Evolutionary conservation across 148 eudicot species (phyloP), one percentile per base, ranked within the genome.

Genomic region (Cornus florida): DNA sequence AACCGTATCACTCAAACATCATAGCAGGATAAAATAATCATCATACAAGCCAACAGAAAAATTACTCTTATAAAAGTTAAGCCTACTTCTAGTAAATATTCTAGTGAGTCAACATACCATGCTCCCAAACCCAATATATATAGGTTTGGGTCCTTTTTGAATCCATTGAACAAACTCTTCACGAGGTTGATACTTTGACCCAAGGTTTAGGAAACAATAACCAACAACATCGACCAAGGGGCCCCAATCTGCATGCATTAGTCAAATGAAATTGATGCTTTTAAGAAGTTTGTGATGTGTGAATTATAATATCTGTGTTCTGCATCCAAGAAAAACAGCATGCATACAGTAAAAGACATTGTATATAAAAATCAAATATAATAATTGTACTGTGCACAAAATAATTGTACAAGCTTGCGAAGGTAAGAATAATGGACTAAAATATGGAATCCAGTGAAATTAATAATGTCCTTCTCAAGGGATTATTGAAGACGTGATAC

Each of bases 101-200:
- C 57, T 11, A 7, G 62, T 71, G 35, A 76, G 46, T 35, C 46
- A 3, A 76, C 88, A 65, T 92, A 96, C 99, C 99, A 96, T 96
- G 93, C 99, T 96, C 75, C 99, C 99, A 84, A 96, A 96, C 31
- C 99, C 97, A 46, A 94, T 90, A 77, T 96, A 96, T 79, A 96
- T 84, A 38, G 98, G 99, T 81, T 78, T 83, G 59, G 92, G 50
- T 76, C 99, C 99, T 78, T 86, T 90, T 79, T 88, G 85, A 10
- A 96, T 88, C 99, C 99, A 96, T 67, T 80, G 81, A 68, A 82
- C 86, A 60, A 96, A 88, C 46, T 94, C 87, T 71, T 90, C 86
- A 53, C 82, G 89, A 65, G 99, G 97, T 80, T 91, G 85, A 85
- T 92, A 93, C 38, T 89, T 90, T 6, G 92, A 91, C 70, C 94